Evolutionary conservation across 2,329 filamentous ascomycete species (phyloP).

Genomic region (Cryphonectria japonica): DNA sequence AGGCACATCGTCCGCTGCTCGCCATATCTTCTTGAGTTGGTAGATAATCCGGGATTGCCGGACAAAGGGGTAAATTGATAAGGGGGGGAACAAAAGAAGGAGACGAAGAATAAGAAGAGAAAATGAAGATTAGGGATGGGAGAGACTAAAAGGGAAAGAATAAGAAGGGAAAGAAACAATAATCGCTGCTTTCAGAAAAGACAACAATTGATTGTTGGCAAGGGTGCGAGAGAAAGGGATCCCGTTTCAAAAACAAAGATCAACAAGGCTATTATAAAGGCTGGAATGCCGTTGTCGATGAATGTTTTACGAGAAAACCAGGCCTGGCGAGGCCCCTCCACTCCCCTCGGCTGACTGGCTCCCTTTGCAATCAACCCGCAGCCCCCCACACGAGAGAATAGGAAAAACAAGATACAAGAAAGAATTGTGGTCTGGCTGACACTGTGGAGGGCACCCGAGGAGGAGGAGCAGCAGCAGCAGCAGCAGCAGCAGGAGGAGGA

Average conservation of each 20-base stretch:
- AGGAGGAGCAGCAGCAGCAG: background rate
- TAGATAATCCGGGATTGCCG: background rate
- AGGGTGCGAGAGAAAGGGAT: too few relatives aligned
- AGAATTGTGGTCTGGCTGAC: background rate
- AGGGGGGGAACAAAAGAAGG: background rate
- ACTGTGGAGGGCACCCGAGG: background rate
- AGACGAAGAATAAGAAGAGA: background rate
- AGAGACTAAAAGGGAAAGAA: background rate
- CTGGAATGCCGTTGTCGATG: constrained; percentile 2
- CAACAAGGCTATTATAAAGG: background rate
- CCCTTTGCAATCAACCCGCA: background rate
- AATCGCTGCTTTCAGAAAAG: background rate
- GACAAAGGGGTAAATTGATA: background rate
- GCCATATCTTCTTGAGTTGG: constrained; percentile 21
- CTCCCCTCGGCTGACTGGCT: background rate
- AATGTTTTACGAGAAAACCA: constrained; percentile 5
- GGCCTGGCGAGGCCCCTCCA: background rate
- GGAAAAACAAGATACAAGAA: background rate
- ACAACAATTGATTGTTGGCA: background rate
- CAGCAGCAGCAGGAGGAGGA: background rate
- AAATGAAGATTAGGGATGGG: background rate
- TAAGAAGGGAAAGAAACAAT: background rate
- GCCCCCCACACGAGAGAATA: background rate
- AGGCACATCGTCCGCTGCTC: constrained; percentile 22
- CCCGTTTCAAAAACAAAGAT: background rate